Percentiles rank a stretch among this genome's conserved stretches.
Conservation (phyloP, 208 protist species). For the Acanthamoeba culbertsoni region DNA sequence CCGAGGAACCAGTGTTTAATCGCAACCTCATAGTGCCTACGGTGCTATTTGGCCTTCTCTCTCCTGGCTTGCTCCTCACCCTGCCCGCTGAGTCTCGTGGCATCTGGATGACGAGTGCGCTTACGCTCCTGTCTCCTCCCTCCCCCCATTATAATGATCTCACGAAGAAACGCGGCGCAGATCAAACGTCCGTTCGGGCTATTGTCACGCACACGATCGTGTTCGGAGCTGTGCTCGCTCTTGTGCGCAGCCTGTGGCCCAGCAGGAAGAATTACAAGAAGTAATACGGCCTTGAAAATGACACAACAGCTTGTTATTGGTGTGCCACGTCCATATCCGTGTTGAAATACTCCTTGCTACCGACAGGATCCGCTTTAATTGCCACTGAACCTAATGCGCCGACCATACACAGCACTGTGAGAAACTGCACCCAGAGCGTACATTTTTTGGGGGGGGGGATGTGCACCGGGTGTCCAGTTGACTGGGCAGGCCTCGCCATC, state of each 20-base stretch:
- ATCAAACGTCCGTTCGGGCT: not conserved
- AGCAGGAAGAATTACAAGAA: not conserved
- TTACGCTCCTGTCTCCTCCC: not conserved
- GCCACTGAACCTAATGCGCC: conserved; percentile 67
- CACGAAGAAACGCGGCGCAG: not conserved
- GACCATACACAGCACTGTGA: not conserved
- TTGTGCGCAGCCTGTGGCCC: conserved; percentile 11
- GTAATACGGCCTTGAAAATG: no score
- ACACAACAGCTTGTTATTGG: no score
- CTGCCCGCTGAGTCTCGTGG: conserved; percentile 1
- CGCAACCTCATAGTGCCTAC: conserved; percentile 43
- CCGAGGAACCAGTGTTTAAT: not conserved
- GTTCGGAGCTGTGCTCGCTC: conserved; percentile 29
- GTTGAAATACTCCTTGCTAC: conserved; percentile 33
- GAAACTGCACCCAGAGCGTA: not conserved
- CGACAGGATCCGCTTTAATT: conserved; percentile 93
- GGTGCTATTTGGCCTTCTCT: conserved; percentile 21
- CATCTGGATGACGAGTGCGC: not conserved
- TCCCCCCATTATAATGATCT: not conserved
- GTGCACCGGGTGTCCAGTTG: conserved; percentile 88
- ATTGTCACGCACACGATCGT: conserved; percentile 24
- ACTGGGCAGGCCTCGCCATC: conserved; percentile 92
- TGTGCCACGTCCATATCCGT: not conserved
- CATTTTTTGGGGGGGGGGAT: no score
- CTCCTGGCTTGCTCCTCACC: conserved; percentile 38